Conservation (phyloP, 805 yeast species). For the Ogataea saltuana region DNA sequence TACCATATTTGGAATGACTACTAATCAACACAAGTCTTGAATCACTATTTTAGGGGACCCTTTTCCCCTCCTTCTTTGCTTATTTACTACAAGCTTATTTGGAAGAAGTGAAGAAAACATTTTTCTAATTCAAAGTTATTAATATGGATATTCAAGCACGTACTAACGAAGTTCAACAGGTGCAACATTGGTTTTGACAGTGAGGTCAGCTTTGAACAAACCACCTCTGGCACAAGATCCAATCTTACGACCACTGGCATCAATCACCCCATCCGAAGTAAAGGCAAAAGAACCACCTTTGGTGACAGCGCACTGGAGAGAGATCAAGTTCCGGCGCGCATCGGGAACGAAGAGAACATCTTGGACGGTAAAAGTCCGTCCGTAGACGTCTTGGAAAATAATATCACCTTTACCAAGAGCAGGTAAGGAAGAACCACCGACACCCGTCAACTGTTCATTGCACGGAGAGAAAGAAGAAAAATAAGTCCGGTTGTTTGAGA, state of each 20-base stretch:
- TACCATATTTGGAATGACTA: too few species aligned
- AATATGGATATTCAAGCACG: too few species aligned
- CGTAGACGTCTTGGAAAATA: not conserved
- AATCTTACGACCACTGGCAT: not conserved
- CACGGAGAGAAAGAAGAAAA: not conserved
- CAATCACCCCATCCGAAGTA: not conserved
- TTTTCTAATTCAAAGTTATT: too few species aligned
- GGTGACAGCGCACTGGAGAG: not conserved
- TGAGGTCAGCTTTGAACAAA: not conserved
- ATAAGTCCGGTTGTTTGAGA: not conserved
- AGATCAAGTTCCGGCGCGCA: not conserved
- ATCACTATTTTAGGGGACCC: not conserved
- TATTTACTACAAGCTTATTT: too few species aligned
- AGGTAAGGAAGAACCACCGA: not conserved
- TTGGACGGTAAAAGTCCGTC: not conserved
- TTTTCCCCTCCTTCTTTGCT: not conserved
- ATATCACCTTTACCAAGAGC: not conserved
- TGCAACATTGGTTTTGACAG: not conserved
- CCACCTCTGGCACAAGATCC: not conserved
- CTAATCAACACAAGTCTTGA: too few species aligned
- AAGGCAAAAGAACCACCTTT: not conserved
- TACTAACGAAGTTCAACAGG: too few species aligned
- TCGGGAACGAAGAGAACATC: not conserved
- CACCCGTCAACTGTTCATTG: not conserved
- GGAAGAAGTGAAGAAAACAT: too few species aligned